Percentiles rank a stretch among this genome's conserved stretches.
Conservation (phyloP, 2,329 filamentous ascomycete genomes). For the Penicillium vulpinum region DNA sequence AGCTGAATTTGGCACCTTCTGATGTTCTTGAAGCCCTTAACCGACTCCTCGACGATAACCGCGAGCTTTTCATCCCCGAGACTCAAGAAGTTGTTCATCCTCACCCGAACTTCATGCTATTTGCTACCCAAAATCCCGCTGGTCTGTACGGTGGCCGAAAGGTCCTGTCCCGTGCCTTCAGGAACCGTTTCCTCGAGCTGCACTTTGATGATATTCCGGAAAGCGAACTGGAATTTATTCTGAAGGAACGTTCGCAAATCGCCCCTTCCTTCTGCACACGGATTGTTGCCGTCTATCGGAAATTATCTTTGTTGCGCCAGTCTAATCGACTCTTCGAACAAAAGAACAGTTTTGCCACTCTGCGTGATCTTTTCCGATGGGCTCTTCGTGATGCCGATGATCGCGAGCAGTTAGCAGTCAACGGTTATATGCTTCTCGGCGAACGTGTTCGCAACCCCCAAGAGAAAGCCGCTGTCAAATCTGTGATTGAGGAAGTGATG, state of each 20-base stretch:
- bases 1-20: slow-evolving; percentile 93
- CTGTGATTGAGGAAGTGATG: slow-evolving; percentile 86
- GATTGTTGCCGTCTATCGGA: slow-evolving; percentile 92
- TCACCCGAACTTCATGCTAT: slow-evolving; percentile 94
- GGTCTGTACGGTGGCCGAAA: slow-evolving; percentile 95
- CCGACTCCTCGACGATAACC: slow-evolving; percentile 90
- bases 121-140: slow-evolving; percentile 95
- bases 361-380: slow-evolving; percentile 96
- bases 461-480: slow-evolving; percentile 80
- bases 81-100: slow-evolving; percentile 92
- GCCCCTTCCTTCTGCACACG: slow-evolving; percentile 87
- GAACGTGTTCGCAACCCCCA: slow-evolving; percentile 91
- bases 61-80: slow-evolving; percentile 92
- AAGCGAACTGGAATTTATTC: slow-evolving; percentile 85
- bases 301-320: slow-evolving; percentile 85
- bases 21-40: slow-evolving; percentile 97
- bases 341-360: slow-evolving; percentile 93
- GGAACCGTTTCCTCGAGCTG: slow-evolving; percentile 93
- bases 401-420: slow-evolving; percentile 81
- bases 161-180: slow-evolving; percentile 86
- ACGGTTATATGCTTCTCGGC: slow-evolving; percentile 94
- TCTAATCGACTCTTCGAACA: slow-evolving; percentile 92
- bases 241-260: slow-evolving; percentile 84
- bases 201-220: slow-evolving; percentile 99
- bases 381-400: slow-evolving; percentile 81